Conservation (phyloP, 495 filamentous ascomycete genomes). For the Pyrenula aspistea region DNA sequence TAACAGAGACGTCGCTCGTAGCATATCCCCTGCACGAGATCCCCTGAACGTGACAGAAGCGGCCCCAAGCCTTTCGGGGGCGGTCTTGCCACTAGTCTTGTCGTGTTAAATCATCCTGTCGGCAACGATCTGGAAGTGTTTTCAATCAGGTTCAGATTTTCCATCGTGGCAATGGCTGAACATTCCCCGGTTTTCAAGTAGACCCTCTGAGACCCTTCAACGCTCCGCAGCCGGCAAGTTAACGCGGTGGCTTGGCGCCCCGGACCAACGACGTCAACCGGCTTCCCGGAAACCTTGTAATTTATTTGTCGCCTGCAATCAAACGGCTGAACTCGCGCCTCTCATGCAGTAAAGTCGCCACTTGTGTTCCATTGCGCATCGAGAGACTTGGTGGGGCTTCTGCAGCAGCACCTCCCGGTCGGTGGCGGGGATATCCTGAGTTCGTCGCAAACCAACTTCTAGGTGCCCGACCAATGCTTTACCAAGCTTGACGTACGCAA, state of each 20-base stretch:
- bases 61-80: no score
- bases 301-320: neutral
- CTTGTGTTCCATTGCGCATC: neutral
- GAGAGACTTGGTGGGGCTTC: neutral
- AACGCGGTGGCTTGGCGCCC: neutral
- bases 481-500: neutral
- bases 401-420: neutral
- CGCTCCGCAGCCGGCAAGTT: no score
- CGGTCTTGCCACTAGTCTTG: no score
- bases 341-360: neutral
- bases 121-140: no score
- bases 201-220: no score
- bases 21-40: no score
- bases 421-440: neutral
- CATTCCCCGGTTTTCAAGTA: no score
- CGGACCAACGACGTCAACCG: neutral
- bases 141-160: no score
- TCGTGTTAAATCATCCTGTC: no score
- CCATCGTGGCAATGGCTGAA: no score
- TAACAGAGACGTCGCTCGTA: no score
- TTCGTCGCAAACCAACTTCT: neutral
- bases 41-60: no score
- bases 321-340: neutral
- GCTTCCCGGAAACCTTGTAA: neutral
- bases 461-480: neutral